Evolutionary conservation across 2,329 filamentous ascomycete genomes (phyloP).

Genomic region (Chalara sp.): DNA sequence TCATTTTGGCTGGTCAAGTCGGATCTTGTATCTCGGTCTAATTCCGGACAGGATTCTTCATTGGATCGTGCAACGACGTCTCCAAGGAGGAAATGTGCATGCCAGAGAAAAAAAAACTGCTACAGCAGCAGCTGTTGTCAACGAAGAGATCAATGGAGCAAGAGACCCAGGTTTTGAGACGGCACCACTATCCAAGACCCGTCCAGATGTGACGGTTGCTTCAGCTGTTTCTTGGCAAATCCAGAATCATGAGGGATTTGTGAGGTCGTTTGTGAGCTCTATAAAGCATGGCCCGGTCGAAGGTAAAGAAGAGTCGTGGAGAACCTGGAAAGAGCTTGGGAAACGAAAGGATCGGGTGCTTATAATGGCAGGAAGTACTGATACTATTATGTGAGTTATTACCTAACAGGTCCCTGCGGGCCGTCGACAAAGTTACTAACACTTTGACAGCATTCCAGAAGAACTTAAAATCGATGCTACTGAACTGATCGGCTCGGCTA

Average conservation of each 20-base stretch:
- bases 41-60: constrained; percentile 42
- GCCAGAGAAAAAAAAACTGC: neutral
- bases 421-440: neutral
- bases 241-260: constrained; percentile 47
- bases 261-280: constrained; percentile 52
- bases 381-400: constrained; percentile 39
- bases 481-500: constrained; percentile 26
- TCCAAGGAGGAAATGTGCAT: constrained; percentile 3
- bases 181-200: constrained; percentile 10
- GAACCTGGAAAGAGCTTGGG: constrained; percentile 41
- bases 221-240: constrained; percentile 49
- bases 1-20: constrained; percentile 43
- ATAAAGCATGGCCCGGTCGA: constrained; percentile 48
- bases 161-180: constrained; percentile 13
- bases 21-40: constrained; percentile 47
- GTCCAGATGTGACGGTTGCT: constrained; percentile 15
- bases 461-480: constrained; percentile 27
- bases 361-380: constrained; percentile 38
- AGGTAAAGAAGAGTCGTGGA: constrained; percentile 45
- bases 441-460: constrained; percentile 16
- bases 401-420: neutral
- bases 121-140: constrained; percentile 3
- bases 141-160: constrained; percentile 14
- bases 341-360: constrained; percentile 44
- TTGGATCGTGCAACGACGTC: constrained; percentile 8